A percentile compares a stretch with the other conserved stretches of the same genome.
Conservation (phyloP, 495 filamentous ascomycete species). For the Penicillium diatomitis region DNA sequence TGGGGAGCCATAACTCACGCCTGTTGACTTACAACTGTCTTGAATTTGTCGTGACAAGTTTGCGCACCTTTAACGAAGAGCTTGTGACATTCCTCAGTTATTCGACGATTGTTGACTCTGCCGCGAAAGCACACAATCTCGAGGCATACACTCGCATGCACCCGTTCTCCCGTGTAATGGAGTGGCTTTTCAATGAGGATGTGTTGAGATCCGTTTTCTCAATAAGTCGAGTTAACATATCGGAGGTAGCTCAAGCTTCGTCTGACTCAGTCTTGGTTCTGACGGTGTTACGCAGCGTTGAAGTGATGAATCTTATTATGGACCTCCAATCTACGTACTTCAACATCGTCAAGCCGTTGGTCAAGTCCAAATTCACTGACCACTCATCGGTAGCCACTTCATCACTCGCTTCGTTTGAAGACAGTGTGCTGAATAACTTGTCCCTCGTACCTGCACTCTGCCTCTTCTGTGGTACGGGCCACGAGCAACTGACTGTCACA, state of each 20-base stretch:
- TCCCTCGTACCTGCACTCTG: conserved; percentile 67
- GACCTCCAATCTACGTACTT: conserved; percentile 87
- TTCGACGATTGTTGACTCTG: conserved; percentile 58
- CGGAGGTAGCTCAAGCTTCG: conserved; percentile 53
- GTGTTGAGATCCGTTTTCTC: conserved; percentile 71
- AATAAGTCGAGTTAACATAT: conserved; percentile 61
- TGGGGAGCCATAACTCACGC: conserved; percentile 50
- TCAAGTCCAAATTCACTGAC: conserved; percentile 47
- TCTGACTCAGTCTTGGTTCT: conserved; percentile 67
- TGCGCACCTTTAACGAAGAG: conserved; percentile 85
- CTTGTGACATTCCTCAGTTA: conserved; percentile 73
- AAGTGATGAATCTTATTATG: conserved; percentile 71
- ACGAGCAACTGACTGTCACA: conserved; percentile 62
- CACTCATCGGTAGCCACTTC: conserved; percentile 53
- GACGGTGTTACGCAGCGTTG: conserved; percentile 61
- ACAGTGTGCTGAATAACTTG: conserved; percentile 76
- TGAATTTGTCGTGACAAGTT: conserved; percentile 62
- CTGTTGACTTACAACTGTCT: conserved; percentile 69
- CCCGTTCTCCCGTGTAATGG: conserved; percentile 86
- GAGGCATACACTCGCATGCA: conserved; percentile 73
- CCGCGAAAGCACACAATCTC: conserved; percentile 61
- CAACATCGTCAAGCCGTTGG: conserved; percentile 68
- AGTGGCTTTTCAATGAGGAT: conserved; percentile 94
- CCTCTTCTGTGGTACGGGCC: conserved; percentile 71
- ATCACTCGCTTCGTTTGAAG: conserved; percentile 77